Percentiles rank a stretch among this genome's conserved stretches.
phyloP scores from a whole-genome alignment of 2,329 filamentous ascomycete genomes.

The Colletotrichum sansevieriae region DNA sequence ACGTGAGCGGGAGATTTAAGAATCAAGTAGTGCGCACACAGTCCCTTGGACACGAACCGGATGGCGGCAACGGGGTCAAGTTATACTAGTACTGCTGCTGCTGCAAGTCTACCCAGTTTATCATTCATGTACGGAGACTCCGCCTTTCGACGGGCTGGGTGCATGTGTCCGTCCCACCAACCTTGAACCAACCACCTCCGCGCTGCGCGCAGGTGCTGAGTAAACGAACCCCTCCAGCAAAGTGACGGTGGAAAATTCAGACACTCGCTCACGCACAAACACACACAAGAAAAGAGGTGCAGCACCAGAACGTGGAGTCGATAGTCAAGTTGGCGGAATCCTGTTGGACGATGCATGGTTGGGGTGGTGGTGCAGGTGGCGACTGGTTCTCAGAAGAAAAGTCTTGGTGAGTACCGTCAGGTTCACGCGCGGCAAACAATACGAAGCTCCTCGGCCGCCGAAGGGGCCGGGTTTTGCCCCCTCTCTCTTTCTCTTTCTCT shows the following conservation, averaged over 20 bases:
- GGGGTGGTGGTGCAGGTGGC: constrained; percentile 30
- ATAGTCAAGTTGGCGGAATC: constrained; percentile 8
- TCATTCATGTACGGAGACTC: background rate
- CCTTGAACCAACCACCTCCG: constrained; percentile 26
- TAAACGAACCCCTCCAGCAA: background rate
- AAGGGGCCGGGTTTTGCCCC: background rate
- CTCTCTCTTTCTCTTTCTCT: background rate
- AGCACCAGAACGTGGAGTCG: constrained; percentile 16
- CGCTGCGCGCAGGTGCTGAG: constrained; percentile 13
- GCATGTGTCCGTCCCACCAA: constrained; percentile 6
- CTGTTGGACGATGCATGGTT: constrained; percentile 12
- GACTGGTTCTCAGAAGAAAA: constrained; percentile 8
- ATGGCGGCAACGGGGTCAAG: constrained; percentile 26
- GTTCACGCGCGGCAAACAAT: constrained; percentile 27
- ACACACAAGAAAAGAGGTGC: background rate
- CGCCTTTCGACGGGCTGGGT: background rate
- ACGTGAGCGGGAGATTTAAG: constrained; percentile 17
- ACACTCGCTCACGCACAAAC: background rate
- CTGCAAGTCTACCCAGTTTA: constrained; percentile 12
- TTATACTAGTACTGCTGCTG: constrained; percentile 18
- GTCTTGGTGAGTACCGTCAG: constrained; percentile 21
- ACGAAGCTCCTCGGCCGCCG: constrained; percentile 31
- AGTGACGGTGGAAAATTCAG: constrained; percentile 1
- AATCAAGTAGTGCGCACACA: constrained; percentile 21
- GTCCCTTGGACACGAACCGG: constrained; percentile 16